These are phyloP conservation scores for Saccharomyces paradoxus DNA, from an alignment of 805 yeast species.

Conservation along the genomic window DNA sequence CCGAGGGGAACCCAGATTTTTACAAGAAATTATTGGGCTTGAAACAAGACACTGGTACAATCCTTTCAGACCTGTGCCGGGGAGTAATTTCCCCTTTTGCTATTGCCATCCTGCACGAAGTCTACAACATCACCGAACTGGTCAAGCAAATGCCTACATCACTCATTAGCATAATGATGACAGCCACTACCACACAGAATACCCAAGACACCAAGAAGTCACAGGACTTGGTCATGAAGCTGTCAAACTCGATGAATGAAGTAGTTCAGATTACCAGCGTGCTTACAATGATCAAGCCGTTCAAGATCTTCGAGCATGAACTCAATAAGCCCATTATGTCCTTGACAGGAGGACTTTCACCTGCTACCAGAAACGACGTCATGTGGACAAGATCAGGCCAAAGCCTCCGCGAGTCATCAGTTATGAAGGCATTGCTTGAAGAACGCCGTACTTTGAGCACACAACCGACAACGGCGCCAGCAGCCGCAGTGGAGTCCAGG, in stretches of 20 bases:
- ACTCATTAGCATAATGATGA: slow-evolving; percentile 24
- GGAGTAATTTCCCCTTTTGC: slow-evolving; percentile 28
- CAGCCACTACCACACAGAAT: slow-evolving; percentile 11
- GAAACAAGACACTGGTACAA: slow-evolving; percentile 9
- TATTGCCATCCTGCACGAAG: slow-evolving; percentile 22
- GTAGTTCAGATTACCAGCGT: slow-evolving; percentile 27
- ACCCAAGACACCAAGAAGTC: slow-evolving; percentile 6
- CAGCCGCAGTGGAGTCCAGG: not conserved
- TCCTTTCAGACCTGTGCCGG: slow-evolving; percentile 8
- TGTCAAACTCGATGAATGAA: slow-evolving; percentile 29
- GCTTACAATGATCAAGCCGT: slow-evolving; percentile 24
- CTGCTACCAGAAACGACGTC: not conserved
- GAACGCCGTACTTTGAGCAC: not conserved
- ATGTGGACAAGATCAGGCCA: not conserved
- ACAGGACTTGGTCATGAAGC: slow-evolving; percentile 23
- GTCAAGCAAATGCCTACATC: slow-evolving; percentile 27
- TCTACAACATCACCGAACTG: slow-evolving; percentile 22
- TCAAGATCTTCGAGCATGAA: slow-evolving; percentile 21
- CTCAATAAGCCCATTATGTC: slow-evolving; percentile 2
- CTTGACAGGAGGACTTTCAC: not conserved
- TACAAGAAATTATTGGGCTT: slow-evolving; percentile 26
- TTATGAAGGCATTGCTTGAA: not conserved
- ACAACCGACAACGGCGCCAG: not conserved
- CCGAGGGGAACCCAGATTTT: slow-evolving; percentile 11
- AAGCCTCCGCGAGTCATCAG: not conserved